Evolutionary conservation across 805 yeast genomes (phyloP).

Genomic region (Allodekkera sacchari): DNA sequence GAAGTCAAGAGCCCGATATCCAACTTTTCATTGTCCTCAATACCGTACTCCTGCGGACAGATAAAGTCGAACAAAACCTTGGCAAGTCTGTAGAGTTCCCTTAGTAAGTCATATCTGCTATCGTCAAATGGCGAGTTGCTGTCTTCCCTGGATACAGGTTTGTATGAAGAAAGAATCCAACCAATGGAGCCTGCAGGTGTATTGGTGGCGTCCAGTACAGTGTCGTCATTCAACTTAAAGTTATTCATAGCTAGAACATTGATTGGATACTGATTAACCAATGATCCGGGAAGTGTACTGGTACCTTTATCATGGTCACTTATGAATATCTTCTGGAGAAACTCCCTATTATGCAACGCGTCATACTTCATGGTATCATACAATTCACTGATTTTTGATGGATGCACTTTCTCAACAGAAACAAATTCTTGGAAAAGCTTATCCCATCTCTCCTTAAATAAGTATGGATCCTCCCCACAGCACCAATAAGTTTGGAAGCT

Average conservation of each 20-base stretch:
- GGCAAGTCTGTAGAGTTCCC: slow-evolving; percentile 84
- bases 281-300: slow-evolving; percentile 36
- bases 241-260: slow-evolving; percentile 70
- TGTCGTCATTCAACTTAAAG: slow-evolving; percentile 48
- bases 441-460: slow-evolving; percentile 96
- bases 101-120: slow-evolving; percentile 65
- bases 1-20: slow-evolving; percentile 95
- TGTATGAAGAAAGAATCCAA: slow-evolving; percentile 45
- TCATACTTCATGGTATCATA: slow-evolving; percentile 99
- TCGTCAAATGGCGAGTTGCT: slow-evolving; percentile 57
- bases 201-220: slow-evolving; percentile 16
- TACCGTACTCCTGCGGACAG: slow-evolving; percentile 98
- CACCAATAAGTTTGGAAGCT: slow-evolving; percentile 83
- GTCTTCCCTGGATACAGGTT: slow-evolving; percentile 22
- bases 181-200: slow-evolving; percentile 58
- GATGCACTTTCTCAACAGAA: slow-evolving; percentile 92
- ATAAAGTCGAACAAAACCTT: slow-evolving; percentile 94
- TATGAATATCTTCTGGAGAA: slow-evolving; percentile 68
- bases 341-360: slow-evolving; percentile 89
- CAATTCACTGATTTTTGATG: slow-evolving; percentile 90
- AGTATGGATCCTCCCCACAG: slow-evolving; percentile 86
- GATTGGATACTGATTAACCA: slow-evolving; percentile 67
- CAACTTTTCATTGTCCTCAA: slow-evolving; percentile 86
- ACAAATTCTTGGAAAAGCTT: slow-evolving; percentile 88
- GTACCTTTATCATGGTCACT: slow-evolving; percentile 23